A percentile compares a stretch with the other conserved stretches of the same genome.
Evolutionary conservation across 106 monocot genomes (phyloP).

Genomic region (Phalaenopsis equestris): DNA sequence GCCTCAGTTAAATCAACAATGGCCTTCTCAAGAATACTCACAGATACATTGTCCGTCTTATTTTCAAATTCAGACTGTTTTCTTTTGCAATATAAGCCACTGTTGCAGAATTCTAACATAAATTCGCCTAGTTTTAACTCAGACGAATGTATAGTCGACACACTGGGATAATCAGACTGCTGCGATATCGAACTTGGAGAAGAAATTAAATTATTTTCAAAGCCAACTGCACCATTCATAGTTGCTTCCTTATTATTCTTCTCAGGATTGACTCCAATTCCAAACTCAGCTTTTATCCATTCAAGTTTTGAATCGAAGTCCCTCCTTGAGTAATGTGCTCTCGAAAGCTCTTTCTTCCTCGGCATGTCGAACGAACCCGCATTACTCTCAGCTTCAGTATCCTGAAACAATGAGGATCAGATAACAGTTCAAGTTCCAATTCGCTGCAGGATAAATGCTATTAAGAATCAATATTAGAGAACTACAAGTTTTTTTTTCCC

Average conservation of each 20-base stretch:
- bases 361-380: slow-evolving; percentile 23
- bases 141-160: slow-evolving; percentile 4
- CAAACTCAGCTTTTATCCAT: slow-evolving; percentile 11
- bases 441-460: background rate
- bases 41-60: slow-evolving; percentile 2
- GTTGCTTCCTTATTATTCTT: slow-evolving; percentile 19
- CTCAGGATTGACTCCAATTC: slow-evolving; percentile 3
- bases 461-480: background rate
- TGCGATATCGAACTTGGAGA: slow-evolving; percentile 6
- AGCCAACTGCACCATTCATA: background rate
- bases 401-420: slow-evolving; percentile 17
- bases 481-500: background rate
- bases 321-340: slow-evolving; percentile 6
- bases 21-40: slow-evolving; percentile 20
- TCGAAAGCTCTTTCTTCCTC: slow-evolving; percentile 45
- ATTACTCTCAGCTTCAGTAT: background rate
- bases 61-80: slow-evolving; percentile 7
- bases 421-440: background rate
- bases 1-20: slow-evolving; percentile 23
- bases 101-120: slow-evolving; percentile 19
- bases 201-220: background rate
- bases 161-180: slow-evolving; percentile 6
- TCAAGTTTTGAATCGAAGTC: slow-evolving; percentile 18
- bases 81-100: slow-evolving; percentile 5
- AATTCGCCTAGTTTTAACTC: slow-evolving; percentile 17